Evolutionary conservation across 2,329 filamentous ascomycete genomes (phyloP), one percentile per base, ranked within the genome.

Genomic region (Neofusicoccum ribis): DNA sequence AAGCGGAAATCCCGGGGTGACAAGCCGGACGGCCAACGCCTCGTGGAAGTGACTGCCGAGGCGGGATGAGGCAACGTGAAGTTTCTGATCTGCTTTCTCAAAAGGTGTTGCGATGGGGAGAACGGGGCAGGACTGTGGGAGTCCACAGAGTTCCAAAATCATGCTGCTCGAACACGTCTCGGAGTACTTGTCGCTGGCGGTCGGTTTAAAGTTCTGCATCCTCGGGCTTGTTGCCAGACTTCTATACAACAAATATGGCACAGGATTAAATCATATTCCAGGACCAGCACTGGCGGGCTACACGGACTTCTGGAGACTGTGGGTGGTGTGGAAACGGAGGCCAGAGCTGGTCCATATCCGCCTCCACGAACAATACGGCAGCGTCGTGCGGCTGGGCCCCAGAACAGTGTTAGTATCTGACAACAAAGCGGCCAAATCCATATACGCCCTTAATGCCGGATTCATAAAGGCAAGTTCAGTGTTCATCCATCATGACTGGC

Each of bases 371-470:
- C 88, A 87, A 71, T 81, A 90, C 49, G 92, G 92, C 5, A 87
- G 88, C 9, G 78, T 96, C 0, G 88, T 96, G 20, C 85, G 92
- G 20, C 89, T 96, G 69, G 89, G 91, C 71, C 92, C 92, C 0
- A 87, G 91, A 70, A 92, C 95, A 69, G 83, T 95, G 95, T 62
- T 89, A 88, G 64, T 91, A 93, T 72, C 88, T 89, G 46, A 83
- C 82, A 12, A 31, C 8, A 14, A 9, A 34, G 54, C 39, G 0
- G 54, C 54, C 12, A 56, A 58, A 36, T 77, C 82, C 54, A 85
- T 95, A 60, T 94, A 94, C 69, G 91, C 91, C 41, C 75, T 79
- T 52, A 76, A 77, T 5, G 79, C 39, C 3, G 44, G 58, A 14
- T 61, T 61, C 58, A 6, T 27, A 7, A 61, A 61, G 43, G 56